Evolutionary conservation across 345 rosid genomes (phyloP), one percentile per base, ranked within the genome.

Genomic region (Arabidopsis suecica): DNA sequence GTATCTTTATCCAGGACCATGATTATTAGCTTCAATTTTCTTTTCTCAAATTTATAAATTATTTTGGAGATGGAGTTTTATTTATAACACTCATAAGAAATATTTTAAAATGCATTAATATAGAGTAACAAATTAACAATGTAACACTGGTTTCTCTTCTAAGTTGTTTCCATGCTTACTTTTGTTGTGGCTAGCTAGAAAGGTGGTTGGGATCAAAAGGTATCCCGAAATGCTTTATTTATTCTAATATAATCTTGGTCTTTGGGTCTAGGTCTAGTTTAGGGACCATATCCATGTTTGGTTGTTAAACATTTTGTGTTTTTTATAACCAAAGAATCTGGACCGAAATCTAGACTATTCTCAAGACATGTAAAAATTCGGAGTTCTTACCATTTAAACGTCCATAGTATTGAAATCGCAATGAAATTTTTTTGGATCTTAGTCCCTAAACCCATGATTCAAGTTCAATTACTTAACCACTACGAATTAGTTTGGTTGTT

Each of bases 1-100:
- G 75, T 74, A 41, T 53, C 77, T 51, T 59, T 49, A 59, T n/a
- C 11, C 32, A 65, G 20, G 50, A 13, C 74, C 74, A 53, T 45
- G 48, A 75, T 58, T 6, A 5, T 20, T 62, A 68, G 47, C 71
- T 74, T 66, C 73, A 7, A 8, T 44, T 37, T 73, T 72, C 16
- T 59, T 61, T 61, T 72, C 68, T 53, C 28, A 20, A 62, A 2
- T 64, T 23, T 64, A 33, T 20, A 56, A 40, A 61, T 37, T 60
- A 2, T 5, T 59, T 11, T 60, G 32, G 33, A 38, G 30, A 59
- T 38, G 11, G 20, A 51, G 33, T 50, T 51, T 66, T 20, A 11
- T 18, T 9, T 49, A 49, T 33, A 50, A 1, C 37, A 67, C 14
- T 51, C 60, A 50, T 50, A 49, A 34, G 59, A 45, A 23, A 23